phyloP scores from a whole-genome alignment of 768 basidiomycete genomes.

The Pleurotus citrinopileatus region DNA sequence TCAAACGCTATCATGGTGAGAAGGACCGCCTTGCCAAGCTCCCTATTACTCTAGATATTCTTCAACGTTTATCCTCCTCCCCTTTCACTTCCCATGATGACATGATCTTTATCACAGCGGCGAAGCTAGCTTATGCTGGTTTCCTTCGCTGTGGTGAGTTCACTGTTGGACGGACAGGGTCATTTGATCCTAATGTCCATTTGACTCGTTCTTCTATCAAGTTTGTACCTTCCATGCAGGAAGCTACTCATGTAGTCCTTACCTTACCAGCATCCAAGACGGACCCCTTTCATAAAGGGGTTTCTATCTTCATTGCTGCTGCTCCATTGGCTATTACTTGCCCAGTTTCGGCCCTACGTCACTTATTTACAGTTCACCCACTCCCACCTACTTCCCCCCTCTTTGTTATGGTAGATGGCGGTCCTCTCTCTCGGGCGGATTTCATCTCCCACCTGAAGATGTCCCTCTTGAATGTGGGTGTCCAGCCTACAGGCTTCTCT shows the following conservation, averaged over 20 bases:
- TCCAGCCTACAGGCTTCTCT: slow-evolving; percentile 9
- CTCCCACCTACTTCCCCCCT: neutral
- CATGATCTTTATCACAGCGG: slow-evolving; percentile 16
- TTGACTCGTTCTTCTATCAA: slow-evolving; percentile 20
- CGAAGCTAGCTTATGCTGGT: slow-evolving; percentile 18
- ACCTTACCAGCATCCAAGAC: slow-evolving; percentile 33
- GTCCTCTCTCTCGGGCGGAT: neutral
- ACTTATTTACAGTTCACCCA: neutral
- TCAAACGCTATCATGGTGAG: slow-evolving; percentile 17
- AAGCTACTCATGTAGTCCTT: slow-evolving; percentile 21
- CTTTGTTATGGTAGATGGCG: neutral
- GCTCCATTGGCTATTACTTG: neutral
- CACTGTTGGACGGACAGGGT: neutral
- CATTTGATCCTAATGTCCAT: slow-evolving; percentile 13
- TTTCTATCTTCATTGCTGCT: slow-evolving; percentile 12
- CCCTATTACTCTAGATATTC: slow-evolving; percentile 22
- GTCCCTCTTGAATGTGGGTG: neutral
- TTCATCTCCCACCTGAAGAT: neutral
- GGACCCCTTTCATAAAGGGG: slow-evolving; percentile 29
- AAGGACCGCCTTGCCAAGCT: slow-evolving; percentile 13
- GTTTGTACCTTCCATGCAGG: slow-evolving; percentile 23
- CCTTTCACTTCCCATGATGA: slow-evolving; percentile 4
- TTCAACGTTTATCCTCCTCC: slow-evolving; percentile 13
- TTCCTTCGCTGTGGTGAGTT: slow-evolving; percentile 20
- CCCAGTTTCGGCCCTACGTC: neutral